Base-by-base conservation (phyloP, 2,329 filamentous ascomycete genomes). In the Amauroascus niger region DNA sequence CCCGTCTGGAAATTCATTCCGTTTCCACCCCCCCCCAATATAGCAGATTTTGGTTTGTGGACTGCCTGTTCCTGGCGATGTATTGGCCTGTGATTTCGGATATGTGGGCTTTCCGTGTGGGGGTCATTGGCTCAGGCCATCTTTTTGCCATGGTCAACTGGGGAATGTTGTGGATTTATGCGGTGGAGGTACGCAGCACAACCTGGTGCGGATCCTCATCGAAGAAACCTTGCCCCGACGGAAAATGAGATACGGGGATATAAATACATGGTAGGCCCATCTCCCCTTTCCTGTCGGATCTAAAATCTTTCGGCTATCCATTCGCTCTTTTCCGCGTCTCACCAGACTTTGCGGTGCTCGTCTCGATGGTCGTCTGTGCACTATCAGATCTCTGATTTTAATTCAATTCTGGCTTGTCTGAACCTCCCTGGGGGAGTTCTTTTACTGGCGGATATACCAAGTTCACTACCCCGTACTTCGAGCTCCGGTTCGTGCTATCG, bases 1-100 rank as follows among this genome's bases (percentile, higher is more conserved):
- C 4, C 44, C 16, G 4, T 18, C 35, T 20, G 14, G 16, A 7
- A 16, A 39, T 18, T 16, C 6, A 3, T 3, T 39, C 16, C 33
- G 9, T 16, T 3, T 39, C 16, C 33, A 4, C 41, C 41, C 13
- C 24, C 7, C 2, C 24, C 2, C 4, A n/a, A 28, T 9, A 30
- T n/a, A n/a, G n/a, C 18, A 22, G 14, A 26, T 2, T 33, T 20
- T 22, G 28, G 32, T 24, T 20, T 24, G 11, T 11, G 32, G 45
- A 33, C 18, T 48, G 44, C 40, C 40, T 43, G 41, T 45, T 45
- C 41, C 41, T 45, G 24, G 41, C 41, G 28, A 30, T 24, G n/a
- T 28, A 45, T 45, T 45, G 41, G 41, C 7, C 24, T 41, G 8
- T 3, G 24, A 45, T 45, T 45, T 28, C 13, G 24, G 24, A 9